Base-by-base conservation (phyloP, 495 filamentous ascomycete genomes). In the Talaromyces ruber region DNA sequence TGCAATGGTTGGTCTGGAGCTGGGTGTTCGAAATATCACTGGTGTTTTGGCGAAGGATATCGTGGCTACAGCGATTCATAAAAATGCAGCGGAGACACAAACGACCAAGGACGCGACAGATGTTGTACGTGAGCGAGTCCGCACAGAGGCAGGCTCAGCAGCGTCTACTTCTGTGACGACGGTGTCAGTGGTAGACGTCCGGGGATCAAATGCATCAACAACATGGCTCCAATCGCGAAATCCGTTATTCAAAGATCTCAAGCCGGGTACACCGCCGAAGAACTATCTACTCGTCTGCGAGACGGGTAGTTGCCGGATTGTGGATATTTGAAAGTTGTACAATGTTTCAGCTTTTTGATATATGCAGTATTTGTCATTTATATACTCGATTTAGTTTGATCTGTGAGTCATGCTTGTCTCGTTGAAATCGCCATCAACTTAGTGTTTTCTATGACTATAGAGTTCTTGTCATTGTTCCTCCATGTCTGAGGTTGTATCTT, bases 1-100 rank as follows among this genome's bases (percentile, higher is more conserved):
- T 24, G 82, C 82, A 2, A 85, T 97, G 6, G 86, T 96, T 7
- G 86, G 85, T 58, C 69, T 96, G 3, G 87, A 88, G 25, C 78
- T 84, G 53, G 82, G 81, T 4, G 76, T 68, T 34, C 75, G 73
- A 47, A 79, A 70, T 43, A 69, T 79, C 26, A 81, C 71, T 12
- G 80, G 68, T 4, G 71, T 78, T 3, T 60, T 65, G 12, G 62
- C 69, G 6, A 51, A 47, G 6, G n/a, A 28, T 9, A 32, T 55
- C 43, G 39, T 45, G 8, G 18, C 60, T 11, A 58, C 56, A 24
- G 7, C 18, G 8, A 16, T 37, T 4, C 66, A 70, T 50, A 28
- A 54, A 54, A 24, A 54, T 14, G 18, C 47, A 22, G 18, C 47
- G 0, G 51, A 28, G 6, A 0, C 22, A 28, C 51, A 16, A 14